Evolutionary conservation across 805 yeast genomes (phyloP).

Genomic region (Hanseniaspora lindneri): DNA sequence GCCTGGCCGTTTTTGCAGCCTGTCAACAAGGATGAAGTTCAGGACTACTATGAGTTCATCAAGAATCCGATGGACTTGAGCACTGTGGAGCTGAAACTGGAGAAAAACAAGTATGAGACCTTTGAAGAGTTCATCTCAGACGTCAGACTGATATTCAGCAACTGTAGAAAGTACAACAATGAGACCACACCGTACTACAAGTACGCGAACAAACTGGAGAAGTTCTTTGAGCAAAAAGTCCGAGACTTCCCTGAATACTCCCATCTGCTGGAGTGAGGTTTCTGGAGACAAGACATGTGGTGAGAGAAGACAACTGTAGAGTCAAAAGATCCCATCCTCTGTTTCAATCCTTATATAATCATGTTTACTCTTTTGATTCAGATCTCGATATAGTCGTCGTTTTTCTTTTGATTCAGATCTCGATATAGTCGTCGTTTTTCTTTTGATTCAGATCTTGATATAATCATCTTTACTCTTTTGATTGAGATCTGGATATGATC

Average conservation of each 20-base stretch:
- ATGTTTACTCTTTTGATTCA: too few species aligned
- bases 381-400: too few species aligned
- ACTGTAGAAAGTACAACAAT: slow-evolving; percentile 85
- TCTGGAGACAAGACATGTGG: too few species aligned
- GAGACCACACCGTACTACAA: slow-evolving; percentile 91
- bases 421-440: too few species aligned
- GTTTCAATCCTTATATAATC: too few species aligned
- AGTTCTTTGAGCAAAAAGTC: slow-evolving; percentile 67
- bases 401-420: too few species aligned
- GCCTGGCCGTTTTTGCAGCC: slow-evolving; percentile 97
- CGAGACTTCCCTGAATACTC: slow-evolving; percentile 89
- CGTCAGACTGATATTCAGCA: slow-evolving; percentile 71
- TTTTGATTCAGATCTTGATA: too few species aligned
- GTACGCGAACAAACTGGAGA: slow-evolving; percentile 87
- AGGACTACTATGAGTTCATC: slow-evolving; percentile 90
- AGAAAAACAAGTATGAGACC: slow-evolving; percentile 78
- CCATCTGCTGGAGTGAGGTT: slow-evolving; percentile 50
- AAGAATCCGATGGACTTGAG: slow-evolving; percentile 97
- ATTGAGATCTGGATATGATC: too few species aligned
- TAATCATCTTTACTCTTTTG: too few species aligned
- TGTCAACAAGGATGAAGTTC: slow-evolving; percentile 85
- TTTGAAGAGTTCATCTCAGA: slow-evolving; percentile 90
- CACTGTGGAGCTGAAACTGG: slow-evolving; percentile 88
- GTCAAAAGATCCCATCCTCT: too few species aligned
- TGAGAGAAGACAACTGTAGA: too few species aligned